Base-by-base conservation (phyloP, 2,329 filamentous ascomycete species). In the Colletotrichum tropicicola region DNA sequence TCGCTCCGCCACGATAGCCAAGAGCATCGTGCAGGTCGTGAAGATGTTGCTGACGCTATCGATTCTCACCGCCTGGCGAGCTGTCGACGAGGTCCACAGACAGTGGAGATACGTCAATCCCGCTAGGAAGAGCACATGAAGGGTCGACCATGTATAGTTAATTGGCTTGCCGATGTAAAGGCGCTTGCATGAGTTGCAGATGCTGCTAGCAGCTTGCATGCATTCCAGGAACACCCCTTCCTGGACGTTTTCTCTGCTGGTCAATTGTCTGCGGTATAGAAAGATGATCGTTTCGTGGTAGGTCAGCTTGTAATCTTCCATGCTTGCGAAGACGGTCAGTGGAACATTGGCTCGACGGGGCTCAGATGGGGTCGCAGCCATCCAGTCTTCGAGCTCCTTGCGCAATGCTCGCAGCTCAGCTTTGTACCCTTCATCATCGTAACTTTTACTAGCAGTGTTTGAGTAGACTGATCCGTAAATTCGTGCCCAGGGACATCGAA, bases 1-100 rank as follows among this genome's bases (percentile, higher is more conserved):
- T 1, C 72, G 68, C 27, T 78, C 73, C 0, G 74, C 73, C 17
- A 77, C 74, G 7, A 75, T 56, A 0, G 72, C 71, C 9, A 78
- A 54, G 2, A 76, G 62, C 39, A 74, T 75, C 1, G 70, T 76
- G 45, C 74, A 74, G 27, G 67, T 69, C 7, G 69, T 74, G 56
- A 71, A 74, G 4, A 71, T 72, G 28, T 57, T 72, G 65, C 66
- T 75, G 9, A 74, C 64, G 3, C 69, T 47, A 5, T 68, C 62
- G 15, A 68, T 48, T 15, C 64, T 52, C 17, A 41, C 15, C 4
- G 52, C 30, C 27, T 63, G 47, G 4, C 72, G 67, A 1, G 63
- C 68, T 0, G 63, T 58, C 2, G 71, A 45, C 3, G 72, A 74
- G 17, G 66, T 70, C 76, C 75, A 77, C 4, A 78, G 71, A 48